Evolutionary conservation across 768 basidiomycete genomes (phyloP), one percentile per base, ranked within the genome.

Genomic region (Rhodotorula toruloides): DNA sequence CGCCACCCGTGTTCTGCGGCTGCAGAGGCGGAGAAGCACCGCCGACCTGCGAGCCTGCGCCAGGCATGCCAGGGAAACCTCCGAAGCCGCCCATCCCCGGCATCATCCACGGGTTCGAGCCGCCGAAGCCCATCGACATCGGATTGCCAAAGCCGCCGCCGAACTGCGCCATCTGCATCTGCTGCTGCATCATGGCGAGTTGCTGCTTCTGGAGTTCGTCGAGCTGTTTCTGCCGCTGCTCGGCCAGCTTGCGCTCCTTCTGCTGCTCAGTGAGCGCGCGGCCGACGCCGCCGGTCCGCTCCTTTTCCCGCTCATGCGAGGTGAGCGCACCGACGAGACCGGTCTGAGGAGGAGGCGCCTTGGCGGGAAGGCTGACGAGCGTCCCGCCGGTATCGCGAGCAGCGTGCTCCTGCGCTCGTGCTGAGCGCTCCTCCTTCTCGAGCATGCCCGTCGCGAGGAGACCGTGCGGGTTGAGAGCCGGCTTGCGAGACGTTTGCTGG

Each of bases 301-400:
- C 91, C 66, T 91, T 83, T 62, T 98, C 94, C 58, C 90, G 84
- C 78, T 99, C 91, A 76, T 96, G 91, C 14, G 88, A 90, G 48
- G 91, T 91, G 73, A 98, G 91, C 4, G 94, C 94, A 25, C 96
- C 96, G 54, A 99, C 85, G 48, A 98, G 83, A 44, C 96, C 96
- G 48, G 89, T 90, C 78, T 94, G 91, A 13, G 96, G 93, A 4
- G 91, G 90, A 0, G 90, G 91, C 0, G 93, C 91, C 76, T 94
- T 94, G 75, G 86, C 85, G 8, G 90, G 91, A n/a, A 99, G 90
- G 76, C 94, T 93, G 80, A 98, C 86, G 58, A 98, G 83, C 8
- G 91, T 91, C 22, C 85, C 89, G 36, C 96, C 96, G 12, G 83
- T 86, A 79, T 96, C 93, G 42, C 93, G 83, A 16, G 96, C 96